These are phyloP conservation scores for Saccharomyces pastorianus DNA, from an alignment of 1,139 yeast species.

Conservation along the genomic window DNA sequence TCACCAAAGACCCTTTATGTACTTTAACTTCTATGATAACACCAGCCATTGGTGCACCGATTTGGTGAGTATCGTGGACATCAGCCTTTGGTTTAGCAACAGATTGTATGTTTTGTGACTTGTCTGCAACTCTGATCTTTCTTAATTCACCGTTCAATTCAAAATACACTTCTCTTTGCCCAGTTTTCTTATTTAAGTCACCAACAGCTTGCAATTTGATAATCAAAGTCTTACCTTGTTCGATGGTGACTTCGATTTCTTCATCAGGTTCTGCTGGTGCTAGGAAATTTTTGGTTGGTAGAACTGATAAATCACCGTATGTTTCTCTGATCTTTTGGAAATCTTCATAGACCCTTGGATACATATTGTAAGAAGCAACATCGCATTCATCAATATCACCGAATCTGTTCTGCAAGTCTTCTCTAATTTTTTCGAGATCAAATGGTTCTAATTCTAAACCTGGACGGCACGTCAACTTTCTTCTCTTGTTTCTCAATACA, in stretches of 20 bases:
- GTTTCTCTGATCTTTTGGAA: slow-evolving; percentile 65
- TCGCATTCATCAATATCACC: slow-evolving; percentile 68
- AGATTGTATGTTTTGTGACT: slow-evolving; percentile 74
- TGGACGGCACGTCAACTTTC: slow-evolving; percentile 81
- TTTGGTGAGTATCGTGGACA: slow-evolving; percentile 75
- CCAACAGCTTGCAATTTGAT: slow-evolving; percentile 90
- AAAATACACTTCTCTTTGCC: slow-evolving; percentile 92
- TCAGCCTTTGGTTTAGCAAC: slow-evolving; percentile 88
- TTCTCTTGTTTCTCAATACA: slow-evolving; percentile 80
- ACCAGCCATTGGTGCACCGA: slow-evolving; percentile 99
- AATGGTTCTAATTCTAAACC: slow-evolving; percentile 82
- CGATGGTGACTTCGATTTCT: slow-evolving; percentile 83
- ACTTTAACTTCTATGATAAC: slow-evolving; percentile 92
- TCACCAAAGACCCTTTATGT: slow-evolving; percentile 77
- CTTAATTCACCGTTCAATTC: slow-evolving; percentile 98
- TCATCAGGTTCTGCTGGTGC: slow-evolving; percentile 82
- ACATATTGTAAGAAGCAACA: slow-evolving; percentile 93
- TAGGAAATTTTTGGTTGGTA: slow-evolving; percentile 86
- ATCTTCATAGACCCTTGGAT: slow-evolving; percentile 92
- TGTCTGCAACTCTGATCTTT: slow-evolving; percentile 87
- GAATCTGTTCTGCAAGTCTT: slow-evolving; percentile 62
- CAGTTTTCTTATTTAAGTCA: slow-evolving; percentile 75
- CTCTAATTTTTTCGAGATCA: slow-evolving; percentile 61
- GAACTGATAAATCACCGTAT: slow-evolving; percentile 86
- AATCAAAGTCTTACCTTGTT: slow-evolving; percentile 89